A percentile compares a stretch with the other conserved stretches of the same genome.
Conservation (phyloP, 495 filamentous ascomycete species). For the Aspergillus ostianus region DNA sequence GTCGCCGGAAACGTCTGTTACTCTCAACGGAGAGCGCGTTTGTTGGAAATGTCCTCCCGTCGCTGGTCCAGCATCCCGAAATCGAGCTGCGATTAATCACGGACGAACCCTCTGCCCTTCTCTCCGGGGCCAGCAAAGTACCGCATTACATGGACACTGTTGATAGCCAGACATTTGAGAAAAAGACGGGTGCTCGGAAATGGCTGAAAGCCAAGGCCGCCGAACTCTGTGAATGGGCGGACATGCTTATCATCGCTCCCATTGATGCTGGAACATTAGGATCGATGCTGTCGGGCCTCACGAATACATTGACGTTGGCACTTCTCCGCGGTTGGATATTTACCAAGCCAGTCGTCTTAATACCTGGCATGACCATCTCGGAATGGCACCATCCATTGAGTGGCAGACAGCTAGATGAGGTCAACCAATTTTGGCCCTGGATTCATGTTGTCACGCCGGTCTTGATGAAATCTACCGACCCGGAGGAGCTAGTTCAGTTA, state of each 20-base stretch:
- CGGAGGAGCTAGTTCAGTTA: conserved; percentile 45
- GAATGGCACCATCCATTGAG: conserved; percentile 89
- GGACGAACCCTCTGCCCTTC: conserved; percentile 45
- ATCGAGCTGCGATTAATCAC: conserved; percentile 48
- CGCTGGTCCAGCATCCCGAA: conserved; percentile 37
- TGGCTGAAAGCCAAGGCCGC: conserved; percentile 57
- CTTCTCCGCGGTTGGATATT: conserved; percentile 80
- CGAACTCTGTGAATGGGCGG: conserved; percentile 82
- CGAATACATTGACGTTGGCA: conserved; percentile 69
- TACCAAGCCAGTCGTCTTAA: conserved; percentile 74
- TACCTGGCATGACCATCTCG: conserved; percentile 76
- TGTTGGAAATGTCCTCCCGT: conserved; percentile 40
- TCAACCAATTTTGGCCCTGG: conserved; percentile 79
- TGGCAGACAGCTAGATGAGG: conserved; percentile 76
- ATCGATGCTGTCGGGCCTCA: conserved; percentile 78
- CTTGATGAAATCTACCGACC: conserved; percentile 66
- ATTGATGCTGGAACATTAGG: conserved; percentile 78
- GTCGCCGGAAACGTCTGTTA: conserved; percentile 40
- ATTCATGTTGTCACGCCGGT: conserved; percentile 68
- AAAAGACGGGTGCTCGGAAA: conserved; percentile 44
- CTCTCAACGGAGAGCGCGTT: conserved; percentile 47
- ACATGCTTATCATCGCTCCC: conserved; percentile 78
- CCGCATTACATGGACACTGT: conserved; percentile 50
- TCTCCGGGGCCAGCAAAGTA: conserved; percentile 44
- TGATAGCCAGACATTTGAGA: conserved; percentile 46